Conservation (phyloP, 768 basidiomycete genomes). For the Terana coerulea region DNA sequence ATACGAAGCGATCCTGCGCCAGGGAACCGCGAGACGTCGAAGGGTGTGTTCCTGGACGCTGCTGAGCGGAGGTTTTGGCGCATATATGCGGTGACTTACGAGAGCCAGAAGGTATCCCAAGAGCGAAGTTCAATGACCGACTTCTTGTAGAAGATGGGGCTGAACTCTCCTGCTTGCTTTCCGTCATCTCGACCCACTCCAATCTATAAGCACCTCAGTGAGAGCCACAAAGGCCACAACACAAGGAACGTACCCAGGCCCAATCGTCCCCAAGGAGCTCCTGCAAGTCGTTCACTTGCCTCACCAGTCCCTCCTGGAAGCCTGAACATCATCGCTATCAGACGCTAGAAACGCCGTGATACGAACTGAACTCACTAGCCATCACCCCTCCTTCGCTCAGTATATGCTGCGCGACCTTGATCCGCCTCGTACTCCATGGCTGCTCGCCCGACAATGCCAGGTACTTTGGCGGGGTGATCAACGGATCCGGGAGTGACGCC, state of each 20-base stretch:
- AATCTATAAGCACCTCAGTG: slow-evolving; percentile 32
- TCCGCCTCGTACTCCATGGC: slow-evolving; percentile 51
- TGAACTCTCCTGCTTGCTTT: slow-evolving; percentile 50
- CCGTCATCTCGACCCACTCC: slow-evolving; percentile 67
- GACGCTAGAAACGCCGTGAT: too few relatives aligned
- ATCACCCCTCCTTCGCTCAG: slow-evolving; percentile 36
- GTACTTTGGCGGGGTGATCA: slow-evolving; percentile 32
- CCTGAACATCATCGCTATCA: slow-evolving; percentile 25
- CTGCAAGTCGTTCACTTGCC: slow-evolving; percentile 54
- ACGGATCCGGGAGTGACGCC: slow-evolving; percentile 39
- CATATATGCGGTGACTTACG: slow-evolving; percentile 30
- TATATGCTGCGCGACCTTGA: slow-evolving; percentile 45
- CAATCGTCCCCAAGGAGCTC: slow-evolving; percentile 51
- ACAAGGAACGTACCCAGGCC: slow-evolving; percentile 40
- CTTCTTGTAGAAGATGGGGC: slow-evolving; percentile 59
- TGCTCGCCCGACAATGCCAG: slow-evolving; percentile 35
- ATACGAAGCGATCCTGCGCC: slow-evolving; percentile 48
- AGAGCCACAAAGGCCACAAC: neutral
- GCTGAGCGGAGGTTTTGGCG: neutral
- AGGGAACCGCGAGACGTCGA: slow-evolving; percentile 45
- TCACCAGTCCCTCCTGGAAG: slow-evolving; percentile 50
- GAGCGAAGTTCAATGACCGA: slow-evolving; percentile 34
- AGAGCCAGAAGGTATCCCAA: slow-evolving; percentile 54
- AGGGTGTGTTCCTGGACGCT: slow-evolving; percentile 38
- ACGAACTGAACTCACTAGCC: slow-evolving; percentile 36